Conservation (phyloP, 345 rosid species). For the Citrus sinensis region DNA sequence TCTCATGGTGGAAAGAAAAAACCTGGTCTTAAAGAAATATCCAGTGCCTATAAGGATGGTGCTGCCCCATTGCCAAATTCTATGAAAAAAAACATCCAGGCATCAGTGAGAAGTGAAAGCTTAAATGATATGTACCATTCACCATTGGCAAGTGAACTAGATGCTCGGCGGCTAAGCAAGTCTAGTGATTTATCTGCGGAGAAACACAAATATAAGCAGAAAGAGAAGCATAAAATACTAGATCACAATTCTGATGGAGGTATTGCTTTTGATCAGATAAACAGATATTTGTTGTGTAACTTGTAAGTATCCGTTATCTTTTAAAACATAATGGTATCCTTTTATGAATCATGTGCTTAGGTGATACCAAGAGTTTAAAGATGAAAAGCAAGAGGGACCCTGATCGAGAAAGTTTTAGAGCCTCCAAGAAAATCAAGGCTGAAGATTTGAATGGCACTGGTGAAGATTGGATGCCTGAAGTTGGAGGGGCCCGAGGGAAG, state of each 20-base stretch:
- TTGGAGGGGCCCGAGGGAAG: conserved; percentile 32
- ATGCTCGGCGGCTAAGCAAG: conserved; percentile 35
- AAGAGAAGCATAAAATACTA: conserved; percentile 50
- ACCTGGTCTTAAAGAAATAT: conserved; percentile 43
- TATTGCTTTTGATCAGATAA: conserved; percentile 30
- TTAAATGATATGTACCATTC: conserved; percentile 40
- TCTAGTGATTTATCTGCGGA: conserved; percentile 34
- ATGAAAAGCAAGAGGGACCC: conserved; percentile 50
- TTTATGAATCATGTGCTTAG: conserved; percentile 35
- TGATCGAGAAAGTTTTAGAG: conserved; percentile 46
- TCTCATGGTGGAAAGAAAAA: conserved; percentile 51
- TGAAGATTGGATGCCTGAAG: conserved; percentile 48
- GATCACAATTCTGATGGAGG: conserved; percentile 68
- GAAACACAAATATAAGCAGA: conserved; percentile 51
- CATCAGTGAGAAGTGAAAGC: conserved; percentile 35
- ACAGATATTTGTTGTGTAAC: conserved; percentile 8
- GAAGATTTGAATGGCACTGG: conserved; percentile 40
- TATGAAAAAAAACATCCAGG: conserved; percentile 42
- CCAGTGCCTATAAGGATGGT: conserved; percentile 39
- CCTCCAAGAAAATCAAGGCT: conserved; percentile 62
- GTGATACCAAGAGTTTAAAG: conserved; percentile 53
- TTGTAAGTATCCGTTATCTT: conserved; percentile 8
- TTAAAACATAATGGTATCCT: conserved; percentile 16
- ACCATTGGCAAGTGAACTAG: conserved; percentile 42
- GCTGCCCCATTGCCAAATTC: conserved; percentile 38